These are phyloP conservation scores for Ogataea angusta DNA, from an alignment of 805 yeast genomes.

Conservation along the genomic window DNA sequence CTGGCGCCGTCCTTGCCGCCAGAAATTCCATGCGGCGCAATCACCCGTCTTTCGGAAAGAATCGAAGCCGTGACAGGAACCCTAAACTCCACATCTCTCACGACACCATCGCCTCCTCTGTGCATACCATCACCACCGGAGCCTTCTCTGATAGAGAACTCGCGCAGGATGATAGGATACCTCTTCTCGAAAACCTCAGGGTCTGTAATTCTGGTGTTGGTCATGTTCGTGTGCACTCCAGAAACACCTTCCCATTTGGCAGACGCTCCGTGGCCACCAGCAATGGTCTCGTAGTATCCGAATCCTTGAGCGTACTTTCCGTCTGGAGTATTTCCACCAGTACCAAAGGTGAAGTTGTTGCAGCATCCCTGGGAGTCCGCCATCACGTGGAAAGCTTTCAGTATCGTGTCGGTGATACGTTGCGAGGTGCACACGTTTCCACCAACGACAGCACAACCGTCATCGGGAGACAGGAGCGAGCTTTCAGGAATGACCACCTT, in stretches of 20 bases:
- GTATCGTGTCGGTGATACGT: slow-evolving; percentile 82
- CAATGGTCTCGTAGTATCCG: slow-evolving; percentile 92
- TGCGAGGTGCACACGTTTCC: slow-evolving; percentile 96
- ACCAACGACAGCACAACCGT: slow-evolving; percentile 89
- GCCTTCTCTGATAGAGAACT: slow-evolving; percentile 63
- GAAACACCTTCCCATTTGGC: slow-evolving; percentile 80
- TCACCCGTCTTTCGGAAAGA: slow-evolving; percentile 78
- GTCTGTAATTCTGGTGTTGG: slow-evolving; percentile 90
- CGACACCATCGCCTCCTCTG: slow-evolving; percentile 82
- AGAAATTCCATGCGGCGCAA: slow-evolving; percentile 79
- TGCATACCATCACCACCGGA: slow-evolving; percentile 81
- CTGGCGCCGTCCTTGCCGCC: slow-evolving; percentile 79
- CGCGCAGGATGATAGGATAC: slow-evolving; percentile 75
- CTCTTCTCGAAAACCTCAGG: slow-evolving; percentile 85
- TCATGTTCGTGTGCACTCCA: slow-evolving; percentile 93
- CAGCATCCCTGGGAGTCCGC: slow-evolving; percentile 97
- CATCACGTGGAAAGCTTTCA: slow-evolving; percentile 82
- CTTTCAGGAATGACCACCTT: slow-evolving; percentile 60
- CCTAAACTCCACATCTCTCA: slow-evolving; percentile 80
- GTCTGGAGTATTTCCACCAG: slow-evolving; percentile 55
- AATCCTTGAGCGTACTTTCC: slow-evolving; percentile 60
- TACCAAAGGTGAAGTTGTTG: slow-evolving; percentile 90
- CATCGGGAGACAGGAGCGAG: slow-evolving; percentile 68
- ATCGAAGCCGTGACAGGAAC: slow-evolving; percentile 73
- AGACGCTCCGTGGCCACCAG: slow-evolving; percentile 93